Conservation (phyloP, 2,329 filamentous ascomycete species). For the Aspergillus sclerotialis region DNA sequence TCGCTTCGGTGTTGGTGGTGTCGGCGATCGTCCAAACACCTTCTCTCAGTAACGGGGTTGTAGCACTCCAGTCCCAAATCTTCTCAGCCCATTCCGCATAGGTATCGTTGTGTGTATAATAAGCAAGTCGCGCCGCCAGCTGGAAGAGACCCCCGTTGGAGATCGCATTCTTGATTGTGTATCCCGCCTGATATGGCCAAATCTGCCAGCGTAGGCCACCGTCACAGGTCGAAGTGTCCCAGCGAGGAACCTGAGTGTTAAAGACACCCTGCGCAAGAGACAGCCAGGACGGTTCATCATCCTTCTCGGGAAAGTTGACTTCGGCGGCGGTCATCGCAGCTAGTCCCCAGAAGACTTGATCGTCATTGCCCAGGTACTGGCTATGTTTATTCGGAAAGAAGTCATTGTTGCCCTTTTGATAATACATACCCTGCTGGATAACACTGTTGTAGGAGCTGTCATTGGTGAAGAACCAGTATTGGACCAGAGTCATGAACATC, state of each 20-base stretch:
- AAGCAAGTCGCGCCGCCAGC: conserved; percentile 59
- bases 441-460: conserved; percentile 65
- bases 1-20: conserved; percentile 40
- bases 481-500: conserved; percentile 63
- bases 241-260: conserved; percentile 66
- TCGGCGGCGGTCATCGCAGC: conserved; percentile 73
- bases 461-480: conserved; percentile 80
- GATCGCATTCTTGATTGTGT: conserved; percentile 52
- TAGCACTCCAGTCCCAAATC: conserved; percentile 53
- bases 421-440: conserved; percentile 61
- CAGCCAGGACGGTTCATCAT: conserved; percentile 64
- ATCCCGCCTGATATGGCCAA: conserved; percentile 67
- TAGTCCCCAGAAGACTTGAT: conserved; percentile 77
- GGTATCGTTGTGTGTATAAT: conserved; percentile 71
- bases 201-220: conserved; percentile 85
- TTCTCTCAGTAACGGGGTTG: conserved; percentile 45
- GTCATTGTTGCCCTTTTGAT: conserved; percentile 67
- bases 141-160: conserved; percentile 54
- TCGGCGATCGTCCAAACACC: conserved; percentile 52
- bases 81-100: conserved; percentile 73
- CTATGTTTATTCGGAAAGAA: conserved; percentile 63
- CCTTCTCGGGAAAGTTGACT: conserved; percentile 64
- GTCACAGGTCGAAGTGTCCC: conserved; percentile 60
- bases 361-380: conserved; percentile 45
- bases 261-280: conserved; percentile 72